Evolutionary conservation across 2,329 filamentous ascomycete species (phyloP).

Genomic region (Eutypella sp.): DNA sequence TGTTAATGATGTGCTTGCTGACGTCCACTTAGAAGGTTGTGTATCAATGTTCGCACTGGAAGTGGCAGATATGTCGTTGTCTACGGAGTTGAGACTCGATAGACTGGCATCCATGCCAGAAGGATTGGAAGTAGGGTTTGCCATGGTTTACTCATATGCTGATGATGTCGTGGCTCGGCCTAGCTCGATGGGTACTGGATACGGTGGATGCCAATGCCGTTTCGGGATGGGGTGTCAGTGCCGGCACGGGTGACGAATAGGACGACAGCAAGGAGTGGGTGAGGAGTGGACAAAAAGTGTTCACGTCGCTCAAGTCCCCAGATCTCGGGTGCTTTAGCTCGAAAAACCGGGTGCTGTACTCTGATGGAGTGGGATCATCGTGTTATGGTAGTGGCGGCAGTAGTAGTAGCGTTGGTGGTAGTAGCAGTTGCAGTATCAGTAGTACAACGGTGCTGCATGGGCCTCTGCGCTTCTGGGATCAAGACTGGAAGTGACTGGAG

Average conservation of each 20-base stretch:
- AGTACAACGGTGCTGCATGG: constrained; percentile 18
- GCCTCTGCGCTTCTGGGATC: constrained; percentile 9
- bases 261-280: constrained; percentile 22
- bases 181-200: constrained; percentile 5
- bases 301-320: constrained; percentile 19
- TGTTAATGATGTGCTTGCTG: constrained; percentile 25
- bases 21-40: constrained; percentile 28
- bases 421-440: too few relatives aligned
- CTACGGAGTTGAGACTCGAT: constrained; percentile 27
- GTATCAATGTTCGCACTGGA: constrained; percentile 28
- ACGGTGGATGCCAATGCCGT: constrained; percentile 4
- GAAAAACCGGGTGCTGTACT: constrained; percentile 16
- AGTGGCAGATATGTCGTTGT: constrained; percentile 26
- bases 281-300: too few relatives aligned
- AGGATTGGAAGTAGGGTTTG: constrained; percentile 17
- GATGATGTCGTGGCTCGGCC: constrained; percentile 4
- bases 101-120: constrained; percentile 26
- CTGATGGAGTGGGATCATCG: constrained; percentile 23
- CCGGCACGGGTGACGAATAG: constrained; percentile 18
- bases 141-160: too few relatives aligned
- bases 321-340: constrained; percentile 18
- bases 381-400: too few relatives aligned
- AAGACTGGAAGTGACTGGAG: too few relatives aligned
- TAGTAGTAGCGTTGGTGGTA: too few relatives aligned
- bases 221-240: constrained; percentile 8